phyloP scores from a whole-genome alignment of 768 basidiomycete genomes.

The Sporobolomyces pararoseus region DNA sequence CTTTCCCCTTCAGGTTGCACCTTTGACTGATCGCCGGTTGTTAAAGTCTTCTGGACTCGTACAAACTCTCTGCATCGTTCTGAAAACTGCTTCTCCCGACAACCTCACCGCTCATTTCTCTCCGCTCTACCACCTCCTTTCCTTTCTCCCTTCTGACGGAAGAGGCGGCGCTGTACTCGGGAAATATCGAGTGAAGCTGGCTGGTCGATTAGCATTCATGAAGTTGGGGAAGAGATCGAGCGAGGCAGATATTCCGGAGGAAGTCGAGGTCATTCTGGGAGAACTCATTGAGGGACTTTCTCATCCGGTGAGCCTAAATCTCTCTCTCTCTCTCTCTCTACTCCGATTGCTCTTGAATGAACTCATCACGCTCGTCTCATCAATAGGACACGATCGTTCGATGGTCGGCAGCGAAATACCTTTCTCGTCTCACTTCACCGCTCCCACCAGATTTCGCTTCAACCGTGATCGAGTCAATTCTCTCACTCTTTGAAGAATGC shows the following conservation, averaged over 20 bases:
- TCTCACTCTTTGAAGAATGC: conserved; percentile 73
- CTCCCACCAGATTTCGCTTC: conserved; percentile 69
- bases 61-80: conserved; percentile 66
- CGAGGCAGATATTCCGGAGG: conserved; percentile 62
- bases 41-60: conserved; percentile 64
- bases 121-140: conserved; percentile 54
- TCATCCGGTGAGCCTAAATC: conserved; percentile 65
- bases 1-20: no score
- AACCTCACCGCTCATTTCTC: conserved; percentile 28
- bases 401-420: conserved; percentile 88
- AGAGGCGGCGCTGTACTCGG: conserved; percentile 52
- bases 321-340: no score
- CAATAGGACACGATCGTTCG: conserved; percentile 91
- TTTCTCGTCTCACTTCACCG: conserved; percentile 76
- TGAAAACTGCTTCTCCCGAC: conserved; percentile 56
- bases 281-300: conserved; percentile 68
- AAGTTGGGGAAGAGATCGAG: conserved; percentile 56
- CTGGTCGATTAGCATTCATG: conserved; percentile 61
- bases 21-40: no score
- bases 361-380: no score
- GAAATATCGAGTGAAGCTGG: conserved; percentile 65
- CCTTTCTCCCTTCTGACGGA: conserved; percentile 7
- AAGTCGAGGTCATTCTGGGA: conserved; percentile 69
- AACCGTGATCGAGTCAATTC: conserved; percentile 76
- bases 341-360: no score